Conservation (phyloP, 306 rosid genomes). For the Mimosa pudica region DNA sequence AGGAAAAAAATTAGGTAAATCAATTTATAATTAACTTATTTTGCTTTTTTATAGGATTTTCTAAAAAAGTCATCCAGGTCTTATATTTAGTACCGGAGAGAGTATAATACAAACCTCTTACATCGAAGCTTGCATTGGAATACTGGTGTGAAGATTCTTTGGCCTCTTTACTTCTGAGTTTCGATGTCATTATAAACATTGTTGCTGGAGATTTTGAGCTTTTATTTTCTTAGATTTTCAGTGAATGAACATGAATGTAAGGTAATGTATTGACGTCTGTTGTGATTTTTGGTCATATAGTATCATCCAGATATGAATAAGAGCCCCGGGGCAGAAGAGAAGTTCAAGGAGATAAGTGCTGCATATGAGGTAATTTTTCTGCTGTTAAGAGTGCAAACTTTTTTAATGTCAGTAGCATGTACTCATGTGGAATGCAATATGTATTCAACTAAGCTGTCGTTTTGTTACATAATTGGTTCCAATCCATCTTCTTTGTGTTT, state of each 20-base stretch:
- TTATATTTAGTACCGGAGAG: too few relatives aligned
- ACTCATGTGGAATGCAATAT: not conserved
- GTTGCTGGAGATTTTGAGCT: constrained; percentile 1
- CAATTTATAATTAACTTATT: too few relatives aligned
- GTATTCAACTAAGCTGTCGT: not conserved
- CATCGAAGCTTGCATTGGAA: not conserved
- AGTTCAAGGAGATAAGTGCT: constrained; percentile 93
- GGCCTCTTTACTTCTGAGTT: not conserved
- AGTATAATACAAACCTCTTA: not conserved
- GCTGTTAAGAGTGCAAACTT: constrained; percentile 5
- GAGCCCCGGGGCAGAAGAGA: constrained; percentile 85
- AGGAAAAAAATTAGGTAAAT: too few relatives aligned
- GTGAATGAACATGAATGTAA: constrained; percentile 1
- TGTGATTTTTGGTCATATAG: constrained; percentile 41
- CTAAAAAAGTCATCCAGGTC: too few relatives aligned
- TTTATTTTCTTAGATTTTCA: not conserved
- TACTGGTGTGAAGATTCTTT: not conserved
- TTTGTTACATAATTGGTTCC: not conserved
- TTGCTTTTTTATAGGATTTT: too few relatives aligned
- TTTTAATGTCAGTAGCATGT: constrained; percentile 11
- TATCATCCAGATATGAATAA: constrained; percentile 92
- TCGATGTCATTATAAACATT: constrained; percentile 13
- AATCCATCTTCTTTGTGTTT: constrained; percentile 8
- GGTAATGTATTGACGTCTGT: constrained; percentile 12
- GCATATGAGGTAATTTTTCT: constrained; percentile 84